Conservation (phyloP, 192 early-diverging fungal species). For the Linnemannia hyalina region DNA sequence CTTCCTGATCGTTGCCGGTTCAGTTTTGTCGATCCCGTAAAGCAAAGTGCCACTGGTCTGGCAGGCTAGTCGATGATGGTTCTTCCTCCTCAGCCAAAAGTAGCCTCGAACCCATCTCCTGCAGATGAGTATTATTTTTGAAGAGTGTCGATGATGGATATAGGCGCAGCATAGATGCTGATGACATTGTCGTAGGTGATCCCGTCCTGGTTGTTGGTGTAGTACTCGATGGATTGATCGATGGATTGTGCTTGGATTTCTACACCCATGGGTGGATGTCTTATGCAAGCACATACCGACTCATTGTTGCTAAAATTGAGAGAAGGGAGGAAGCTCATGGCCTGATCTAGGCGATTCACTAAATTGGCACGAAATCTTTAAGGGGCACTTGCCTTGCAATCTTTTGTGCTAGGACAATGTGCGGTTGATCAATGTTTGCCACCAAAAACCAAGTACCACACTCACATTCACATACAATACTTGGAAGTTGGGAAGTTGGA, state of each 20-base stretch:
- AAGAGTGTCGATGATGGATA: background rate
- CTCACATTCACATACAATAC: no score
- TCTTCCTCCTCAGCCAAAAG: background rate
- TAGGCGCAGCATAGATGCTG: background rate
- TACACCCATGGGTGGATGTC: background rate
- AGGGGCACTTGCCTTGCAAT: background rate
- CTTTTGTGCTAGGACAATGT: background rate
- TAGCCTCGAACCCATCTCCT: background rate
- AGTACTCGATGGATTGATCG: conserved; percentile 27
- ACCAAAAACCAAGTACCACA: no score
- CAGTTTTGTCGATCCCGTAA: background rate
- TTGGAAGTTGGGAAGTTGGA: no score
- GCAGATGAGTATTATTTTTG: background rate
- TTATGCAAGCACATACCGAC: conserved; percentile 35
- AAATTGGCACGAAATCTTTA: background rate
- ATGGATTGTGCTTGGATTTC: conserved; percentile 24
- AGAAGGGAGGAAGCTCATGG: conserved; percentile 34
- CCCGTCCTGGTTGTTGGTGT: background rate
- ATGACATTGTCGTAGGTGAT: background rate
- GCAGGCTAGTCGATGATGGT: background rate
- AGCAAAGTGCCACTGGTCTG: background rate
- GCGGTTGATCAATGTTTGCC: no score
- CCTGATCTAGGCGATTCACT: conserved; percentile 6
- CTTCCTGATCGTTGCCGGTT: background rate
- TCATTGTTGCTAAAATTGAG: conserved; percentile 52